Evolutionary conservation across 2,329 filamentous ascomycete genomes (phyloP).

Genomic region (Epichloe gansuensis): DNA sequence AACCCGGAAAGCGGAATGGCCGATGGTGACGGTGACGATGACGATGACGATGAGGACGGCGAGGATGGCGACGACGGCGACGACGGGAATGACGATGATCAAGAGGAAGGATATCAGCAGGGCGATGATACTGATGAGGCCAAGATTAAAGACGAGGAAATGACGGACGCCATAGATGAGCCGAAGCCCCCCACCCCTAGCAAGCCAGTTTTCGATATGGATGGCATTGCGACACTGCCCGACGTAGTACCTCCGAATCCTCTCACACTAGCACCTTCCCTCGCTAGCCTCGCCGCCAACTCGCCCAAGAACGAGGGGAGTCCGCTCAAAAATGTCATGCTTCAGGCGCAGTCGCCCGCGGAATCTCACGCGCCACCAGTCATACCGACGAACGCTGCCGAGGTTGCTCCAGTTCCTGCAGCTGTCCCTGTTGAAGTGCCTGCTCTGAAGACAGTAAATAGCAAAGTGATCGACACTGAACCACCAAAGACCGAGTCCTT

Average conservation of each 20-base stretch:
- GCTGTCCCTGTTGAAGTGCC: conserved; percentile 4
- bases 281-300: conserved; percentile 13
- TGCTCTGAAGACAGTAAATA: background rate
- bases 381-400: background rate
- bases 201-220: conserved; percentile 14
- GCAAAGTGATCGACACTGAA: conserved; percentile 4
- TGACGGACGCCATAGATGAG: conserved; percentile 22
- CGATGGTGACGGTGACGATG: conserved; percentile 38
- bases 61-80: conserved; percentile 36
- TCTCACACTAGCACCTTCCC: conserved; percentile 19
- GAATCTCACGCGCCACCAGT: conserved; percentile 14
- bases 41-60: conserved; percentile 30
- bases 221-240: conserved; percentile 12
- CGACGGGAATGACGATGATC: conserved; percentile 34
- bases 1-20: conserved; percentile 40
- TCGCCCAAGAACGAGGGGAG: conserved; percentile 34
- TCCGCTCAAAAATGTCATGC: conserved; percentile 38
- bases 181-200: conserved; percentile 13
- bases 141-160: conserved; percentile 23
- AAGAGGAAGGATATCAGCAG: conserved; percentile 33
- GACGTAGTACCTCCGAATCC: conserved; percentile 15
- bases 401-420: background rate
- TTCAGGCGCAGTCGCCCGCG: conserved; percentile 35
- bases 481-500: conserved; percentile 12
- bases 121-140: conserved; percentile 30